Conservation (phyloP, 306 rosid species). For the Vicia villosa region DNA sequence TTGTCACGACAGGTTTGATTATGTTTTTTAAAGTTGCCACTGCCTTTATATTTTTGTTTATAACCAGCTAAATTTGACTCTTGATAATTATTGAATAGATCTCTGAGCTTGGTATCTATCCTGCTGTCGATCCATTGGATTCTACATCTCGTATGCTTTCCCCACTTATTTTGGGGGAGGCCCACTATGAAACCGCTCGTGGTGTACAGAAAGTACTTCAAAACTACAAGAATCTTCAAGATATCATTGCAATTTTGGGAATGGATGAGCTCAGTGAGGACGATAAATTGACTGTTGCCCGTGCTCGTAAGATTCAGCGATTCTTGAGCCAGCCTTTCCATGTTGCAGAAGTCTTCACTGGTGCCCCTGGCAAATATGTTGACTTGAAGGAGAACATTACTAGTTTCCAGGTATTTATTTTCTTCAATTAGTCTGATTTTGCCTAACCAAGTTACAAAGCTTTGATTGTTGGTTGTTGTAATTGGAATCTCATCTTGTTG, state of each 20-base stretch:
- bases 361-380: constrained; percentile 97
- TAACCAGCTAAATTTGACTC: background rate
- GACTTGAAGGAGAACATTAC: constrained; percentile 82
- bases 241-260: constrained; percentile 98
- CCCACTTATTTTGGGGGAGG: constrained; percentile 94
- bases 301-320: constrained; percentile 84
- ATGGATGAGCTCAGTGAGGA: constrained; percentile 99
- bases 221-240: constrained; percentile 98
- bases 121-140: constrained; percentile 95
- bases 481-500: background rate
- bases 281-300: constrained; percentile 94
- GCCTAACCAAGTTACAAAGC: background rate
- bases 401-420: constrained; percentile 78
- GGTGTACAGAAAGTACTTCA: constrained; percentile 96
- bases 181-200: constrained; percentile 93
- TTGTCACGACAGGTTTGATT: constrained; percentile 80
- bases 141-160: constrained; percentile 99
- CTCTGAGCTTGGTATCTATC: constrained; percentile 97
- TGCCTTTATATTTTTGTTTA: background rate
- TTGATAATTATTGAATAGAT: constrained; percentile 52
- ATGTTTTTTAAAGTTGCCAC: background rate
- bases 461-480: background rate
- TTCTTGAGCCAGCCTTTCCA: constrained; percentile 99
- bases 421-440: too few relatives aligned
- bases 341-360: constrained; percentile 99